Percentiles rank a stretch among this genome's conserved stretches.
These are phyloP conservation scores for Pseudopyricularia cyperi DNA, from an alignment of 2,329 filamentous ascomycete species.

Conservation along the genomic window DNA sequence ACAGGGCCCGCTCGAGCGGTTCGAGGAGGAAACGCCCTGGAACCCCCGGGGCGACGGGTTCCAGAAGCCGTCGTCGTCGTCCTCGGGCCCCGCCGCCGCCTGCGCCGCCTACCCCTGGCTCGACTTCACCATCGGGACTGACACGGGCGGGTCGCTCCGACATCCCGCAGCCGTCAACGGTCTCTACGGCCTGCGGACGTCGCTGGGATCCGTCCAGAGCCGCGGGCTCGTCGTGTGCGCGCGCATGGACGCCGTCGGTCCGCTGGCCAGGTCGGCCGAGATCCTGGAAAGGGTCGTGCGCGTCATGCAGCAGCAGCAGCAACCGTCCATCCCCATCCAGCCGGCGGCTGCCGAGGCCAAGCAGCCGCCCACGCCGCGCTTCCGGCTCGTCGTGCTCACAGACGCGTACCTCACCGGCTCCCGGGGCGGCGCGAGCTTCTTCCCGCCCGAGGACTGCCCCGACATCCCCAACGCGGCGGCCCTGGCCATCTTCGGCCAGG, in stretches of 20 bases:
- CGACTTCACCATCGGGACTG: slow-evolving; percentile 27
- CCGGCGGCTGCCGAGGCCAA: neutral
- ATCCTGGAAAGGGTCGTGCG: neutral
- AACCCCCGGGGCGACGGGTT: slow-evolving; percentile 35
- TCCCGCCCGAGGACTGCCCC: neutral
- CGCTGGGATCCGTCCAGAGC: neutral
- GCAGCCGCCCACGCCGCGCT: neutral
- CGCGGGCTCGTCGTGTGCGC: neutral
- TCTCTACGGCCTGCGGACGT: slow-evolving; percentile 19
- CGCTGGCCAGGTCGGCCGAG: neutral
- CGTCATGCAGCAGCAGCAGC: neutral
- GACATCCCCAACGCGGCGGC: neutral
- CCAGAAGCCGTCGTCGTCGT: slow-evolving; percentile 31
- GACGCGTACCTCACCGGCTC: neutral
- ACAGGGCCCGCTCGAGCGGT: slow-evolving; percentile 29
- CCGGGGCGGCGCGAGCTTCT: neutral
- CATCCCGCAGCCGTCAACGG: slow-evolving; percentile 17
- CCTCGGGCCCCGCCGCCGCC: slow-evolving; percentile 22
- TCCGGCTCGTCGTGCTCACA: neutral
- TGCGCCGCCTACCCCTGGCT: slow-evolving; percentile 29
- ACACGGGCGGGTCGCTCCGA: slow-evolving; percentile 16
- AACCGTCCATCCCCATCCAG: neutral
- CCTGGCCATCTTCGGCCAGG: neutral
- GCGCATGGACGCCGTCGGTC: neutral
- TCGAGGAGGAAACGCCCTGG: slow-evolving; percentile 26